Evolutionary conservation across 116 monocot genomes (phyloP).

Genomic region (Phalaenopsis hybrid): DNA sequence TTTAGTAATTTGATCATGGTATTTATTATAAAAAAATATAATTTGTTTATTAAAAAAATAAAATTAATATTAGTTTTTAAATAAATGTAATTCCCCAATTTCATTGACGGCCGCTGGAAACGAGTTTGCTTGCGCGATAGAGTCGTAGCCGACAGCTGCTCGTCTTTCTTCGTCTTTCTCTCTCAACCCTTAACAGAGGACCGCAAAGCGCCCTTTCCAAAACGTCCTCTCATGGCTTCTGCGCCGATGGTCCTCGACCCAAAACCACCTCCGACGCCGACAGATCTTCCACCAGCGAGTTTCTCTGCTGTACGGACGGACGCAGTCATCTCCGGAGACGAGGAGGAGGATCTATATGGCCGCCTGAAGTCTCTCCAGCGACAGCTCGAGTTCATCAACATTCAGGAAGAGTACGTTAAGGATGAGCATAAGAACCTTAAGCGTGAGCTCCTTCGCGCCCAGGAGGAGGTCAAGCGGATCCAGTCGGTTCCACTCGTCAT

Average conservation of each 20-base stretch:
- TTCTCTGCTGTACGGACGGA: slow-evolving; percentile 8
- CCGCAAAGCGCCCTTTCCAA: too few species aligned
- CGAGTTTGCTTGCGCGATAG: too few species aligned
- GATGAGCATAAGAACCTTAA: slow-evolving; percentile 96
- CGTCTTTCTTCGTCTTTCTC: too few species aligned
- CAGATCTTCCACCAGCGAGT: slow-evolving; percentile 21
- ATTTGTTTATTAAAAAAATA: too few species aligned
- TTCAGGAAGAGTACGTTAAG: slow-evolving; percentile 96
- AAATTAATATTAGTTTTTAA: too few species aligned
- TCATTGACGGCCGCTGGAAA: too few species aligned
- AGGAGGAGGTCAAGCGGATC: slow-evolving; percentile 99
- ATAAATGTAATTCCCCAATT: too few species aligned
- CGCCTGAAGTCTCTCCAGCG: slow-evolving; percentile 67
- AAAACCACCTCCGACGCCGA: slow-evolving; percentile 21
- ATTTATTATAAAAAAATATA: too few species aligned
- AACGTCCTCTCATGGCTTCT: slow-evolving; percentile 33
- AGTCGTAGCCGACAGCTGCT: too few species aligned
- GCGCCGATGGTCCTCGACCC: slow-evolving; percentile 56
- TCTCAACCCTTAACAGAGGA: too few species aligned
- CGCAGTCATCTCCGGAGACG: slow-evolving; percentile 15
- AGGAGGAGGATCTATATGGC: slow-evolving; percentile 83
- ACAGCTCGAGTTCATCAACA: slow-evolving; percentile 85
- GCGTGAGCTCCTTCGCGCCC: slow-evolving; percentile 78
- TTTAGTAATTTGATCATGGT: too few species aligned
- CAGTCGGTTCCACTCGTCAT: slow-evolving; percentile 86